Evolutionary conservation across 139 green algal species (phyloP).

Genomic region (Haematococcus sp.): DNA sequence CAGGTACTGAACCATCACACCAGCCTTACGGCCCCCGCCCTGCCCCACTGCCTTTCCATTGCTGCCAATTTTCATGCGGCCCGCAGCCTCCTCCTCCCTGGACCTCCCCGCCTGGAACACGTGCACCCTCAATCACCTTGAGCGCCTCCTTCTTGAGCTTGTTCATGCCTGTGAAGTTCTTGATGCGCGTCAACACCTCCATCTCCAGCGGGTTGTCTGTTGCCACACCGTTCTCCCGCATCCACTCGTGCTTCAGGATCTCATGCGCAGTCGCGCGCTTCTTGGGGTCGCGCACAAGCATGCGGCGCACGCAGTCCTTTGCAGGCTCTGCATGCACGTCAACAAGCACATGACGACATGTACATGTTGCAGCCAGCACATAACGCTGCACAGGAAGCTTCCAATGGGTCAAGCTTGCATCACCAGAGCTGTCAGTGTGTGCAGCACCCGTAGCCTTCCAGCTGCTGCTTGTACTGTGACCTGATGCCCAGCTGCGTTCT

Average conservation of each 20-base stretch:
- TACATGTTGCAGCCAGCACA: neutral
- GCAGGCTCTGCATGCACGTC: constrained; percentile 42
- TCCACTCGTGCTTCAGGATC: constrained; percentile 91
- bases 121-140: constrained; percentile 73
- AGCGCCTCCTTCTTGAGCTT: constrained; percentile 96
- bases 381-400: too few relatives aligned
- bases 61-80: neutral
- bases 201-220: constrained; percentile 54
- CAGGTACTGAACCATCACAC: neutral
- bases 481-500: too few relatives aligned
- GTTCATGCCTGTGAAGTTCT: constrained; percentile 93
- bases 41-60: neutral
- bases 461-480: too few relatives aligned
- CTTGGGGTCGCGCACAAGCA: constrained; percentile 83
- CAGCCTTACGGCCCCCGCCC: neutral
- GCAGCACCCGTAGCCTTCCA: too few relatives aligned
- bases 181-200: constrained; percentile 83
- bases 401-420: too few relatives aligned
- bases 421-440: too few relatives aligned
- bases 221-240: constrained; percentile 79
- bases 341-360: constrained; percentile 12
- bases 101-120: too few relatives aligned
- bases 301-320: constrained; percentile 79
- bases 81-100: neutral
- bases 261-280: constrained; percentile 74